A percentile compares a stretch with the other conserved stretches of the same genome.
Conservation (phyloP, 2,329 filamentous ascomycete genomes). For the Fusarium equiseti region DNA sequence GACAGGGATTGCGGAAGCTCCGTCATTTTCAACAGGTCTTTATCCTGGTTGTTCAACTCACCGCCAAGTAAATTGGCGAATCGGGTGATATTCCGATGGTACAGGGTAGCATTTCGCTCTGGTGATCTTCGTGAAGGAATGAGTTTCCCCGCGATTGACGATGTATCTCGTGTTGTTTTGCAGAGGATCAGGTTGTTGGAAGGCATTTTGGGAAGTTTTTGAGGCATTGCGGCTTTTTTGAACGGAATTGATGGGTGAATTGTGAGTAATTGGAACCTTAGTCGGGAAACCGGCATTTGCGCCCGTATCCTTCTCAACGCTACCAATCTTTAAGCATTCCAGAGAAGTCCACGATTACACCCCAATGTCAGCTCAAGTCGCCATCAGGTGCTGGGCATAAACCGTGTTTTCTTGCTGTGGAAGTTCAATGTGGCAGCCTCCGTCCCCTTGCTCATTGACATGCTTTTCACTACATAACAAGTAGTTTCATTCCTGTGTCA, state of each 20-base stretch:
- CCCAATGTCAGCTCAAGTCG: too few species aligned
- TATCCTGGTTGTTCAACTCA: constrained; percentile 1
- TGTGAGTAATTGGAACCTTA: not conserved
- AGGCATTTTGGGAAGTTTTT: not conserved
- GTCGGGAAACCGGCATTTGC: too few species aligned
- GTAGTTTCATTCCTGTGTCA: too few species aligned
- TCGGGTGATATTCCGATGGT: not conserved
- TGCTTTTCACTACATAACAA: too few species aligned
- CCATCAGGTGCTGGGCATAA: too few species aligned
- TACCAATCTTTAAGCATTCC: too few species aligned
- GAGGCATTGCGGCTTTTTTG: not conserved
- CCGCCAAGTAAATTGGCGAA: constrained; percentile 1
- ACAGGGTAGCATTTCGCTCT: constrained; percentile 1
- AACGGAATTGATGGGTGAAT: not conserved
- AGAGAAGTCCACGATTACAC: too few species aligned
- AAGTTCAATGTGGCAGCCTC: too few species aligned
- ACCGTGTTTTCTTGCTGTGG: too few species aligned
- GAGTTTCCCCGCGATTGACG: not conserved
- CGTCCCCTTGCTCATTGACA: too few species aligned
- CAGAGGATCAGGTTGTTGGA: not conserved
- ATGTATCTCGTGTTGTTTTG: not conserved
- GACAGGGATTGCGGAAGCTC: constrained; percentile 12
- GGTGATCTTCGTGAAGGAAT: not conserved
- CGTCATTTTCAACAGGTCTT: not conserved
- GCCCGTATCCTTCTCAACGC: too few species aligned